These are phyloP conservation scores for Kwoniella dejecticola DNA, from an alignment of 768 basidiomycete species.

Conservation along the genomic window DNA sequence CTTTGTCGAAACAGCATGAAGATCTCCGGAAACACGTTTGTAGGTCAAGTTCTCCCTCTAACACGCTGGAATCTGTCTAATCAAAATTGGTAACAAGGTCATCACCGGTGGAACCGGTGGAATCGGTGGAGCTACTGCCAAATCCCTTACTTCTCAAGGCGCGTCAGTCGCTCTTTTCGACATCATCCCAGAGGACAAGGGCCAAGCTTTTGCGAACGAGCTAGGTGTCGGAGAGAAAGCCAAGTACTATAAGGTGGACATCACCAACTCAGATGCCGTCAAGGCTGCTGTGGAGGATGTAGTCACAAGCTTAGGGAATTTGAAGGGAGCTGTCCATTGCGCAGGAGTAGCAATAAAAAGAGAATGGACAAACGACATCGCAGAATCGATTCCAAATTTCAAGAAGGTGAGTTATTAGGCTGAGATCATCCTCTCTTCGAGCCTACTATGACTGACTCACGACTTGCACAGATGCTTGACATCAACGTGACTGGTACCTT, in stretches of 20 bases:
- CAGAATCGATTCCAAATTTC: constrained; percentile 45
- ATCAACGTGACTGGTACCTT: constrained; percentile 51
- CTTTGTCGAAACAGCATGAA: constrained; percentile 38
- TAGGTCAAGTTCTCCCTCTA: constrained; percentile 12
- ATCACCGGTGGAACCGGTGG: constrained; percentile 51
- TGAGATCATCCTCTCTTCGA: neutral
- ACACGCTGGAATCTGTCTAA: too few species aligned
- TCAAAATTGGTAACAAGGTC: constrained; percentile 11
- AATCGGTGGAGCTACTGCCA: constrained; percentile 42
- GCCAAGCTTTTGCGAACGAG: constrained; percentile 26
- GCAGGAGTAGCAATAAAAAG: constrained; percentile 36
- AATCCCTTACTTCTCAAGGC: constrained; percentile 25
- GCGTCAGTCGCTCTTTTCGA: constrained; percentile 48
- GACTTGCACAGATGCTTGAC: constrained; percentile 44
- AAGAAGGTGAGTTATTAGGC: constrained; percentile 29
- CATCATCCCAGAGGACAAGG: constrained; percentile 41
- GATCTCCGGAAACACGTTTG: constrained; percentile 42
- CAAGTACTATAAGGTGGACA: constrained; percentile 40
- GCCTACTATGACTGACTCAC: too few species aligned
- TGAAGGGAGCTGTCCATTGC: constrained; percentile 37
- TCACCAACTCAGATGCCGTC: constrained; percentile 40
- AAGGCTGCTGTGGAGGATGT: constrained; percentile 33
- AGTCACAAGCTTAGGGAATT: constrained; percentile 26
- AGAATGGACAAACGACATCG: constrained; percentile 33
- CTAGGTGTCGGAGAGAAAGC: constrained; percentile 27